Conservation (phyloP, 2,329 filamentous ascomycete genomes). For the Colletotrichum filicis region DNA sequence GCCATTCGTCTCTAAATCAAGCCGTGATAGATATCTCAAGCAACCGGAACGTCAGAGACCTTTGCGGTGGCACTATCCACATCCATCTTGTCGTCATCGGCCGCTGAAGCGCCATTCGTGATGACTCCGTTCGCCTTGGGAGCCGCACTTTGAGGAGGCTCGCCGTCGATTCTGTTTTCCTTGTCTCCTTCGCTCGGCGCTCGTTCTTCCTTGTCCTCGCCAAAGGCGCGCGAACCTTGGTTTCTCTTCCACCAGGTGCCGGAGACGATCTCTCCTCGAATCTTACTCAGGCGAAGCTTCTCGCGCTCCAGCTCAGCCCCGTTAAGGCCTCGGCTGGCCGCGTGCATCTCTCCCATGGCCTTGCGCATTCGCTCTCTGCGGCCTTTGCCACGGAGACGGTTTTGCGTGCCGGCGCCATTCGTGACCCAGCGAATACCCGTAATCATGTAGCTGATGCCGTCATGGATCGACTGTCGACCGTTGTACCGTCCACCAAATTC, state of each 20-base stretch:
- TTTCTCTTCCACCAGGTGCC: conserved; percentile 49
- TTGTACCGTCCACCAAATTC: conserved; percentile 74
- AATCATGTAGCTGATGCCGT: conserved; percentile 91
- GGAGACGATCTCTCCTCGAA: conserved; percentile 44
- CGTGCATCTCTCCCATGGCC: conserved; percentile 63
- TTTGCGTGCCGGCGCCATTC: conserved; percentile 72
- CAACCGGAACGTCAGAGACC: not conserved
- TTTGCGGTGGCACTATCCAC: not conserved
- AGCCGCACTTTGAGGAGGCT: not conserved
- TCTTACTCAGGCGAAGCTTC: conserved; percentile 35
- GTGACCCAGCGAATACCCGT: conserved; percentile 86
- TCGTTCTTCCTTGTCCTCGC: conserved; percentile 42
- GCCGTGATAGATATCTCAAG: not conserved
- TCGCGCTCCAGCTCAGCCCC: conserved; percentile 28
- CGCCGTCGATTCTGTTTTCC: conserved; percentile 52
- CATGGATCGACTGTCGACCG: conserved; percentile 65
- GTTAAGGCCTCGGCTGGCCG: conserved; percentile 37
- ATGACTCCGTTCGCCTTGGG: not conserved
- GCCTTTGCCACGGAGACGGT: conserved; percentile 65
- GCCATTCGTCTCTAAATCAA: not conserved
- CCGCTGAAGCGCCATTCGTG: not conserved
- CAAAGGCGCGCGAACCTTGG: conserved; percentile 36
- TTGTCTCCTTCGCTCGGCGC: conserved; percentile 54
- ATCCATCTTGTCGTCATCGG: conserved; percentile 19
- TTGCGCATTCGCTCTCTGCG: conserved; percentile 67